Evolutionary conservation across 2,329 filamentous ascomycete genomes (phyloP).

Genomic region (Ceratocystis albifundus): DNA sequence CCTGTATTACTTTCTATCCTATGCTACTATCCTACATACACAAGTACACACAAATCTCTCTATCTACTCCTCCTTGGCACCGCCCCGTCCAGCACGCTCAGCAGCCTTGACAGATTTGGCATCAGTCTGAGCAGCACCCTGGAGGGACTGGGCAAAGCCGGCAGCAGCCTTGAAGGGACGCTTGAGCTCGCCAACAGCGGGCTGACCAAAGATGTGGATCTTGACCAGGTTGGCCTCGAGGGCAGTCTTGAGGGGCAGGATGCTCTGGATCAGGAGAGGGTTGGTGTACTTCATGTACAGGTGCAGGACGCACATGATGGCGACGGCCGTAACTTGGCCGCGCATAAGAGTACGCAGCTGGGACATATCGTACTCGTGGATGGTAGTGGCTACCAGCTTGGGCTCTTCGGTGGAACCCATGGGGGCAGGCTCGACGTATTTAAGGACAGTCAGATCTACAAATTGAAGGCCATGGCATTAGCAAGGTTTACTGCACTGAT

Average conservation of each 20-base stretch:
- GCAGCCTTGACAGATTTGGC: conserved; percentile 75
- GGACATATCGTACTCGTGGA: conserved; percentile 83
- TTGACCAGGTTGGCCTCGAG: conserved; percentile 94
- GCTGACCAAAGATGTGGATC: conserved; percentile 81
- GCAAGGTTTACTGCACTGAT: not conserved
- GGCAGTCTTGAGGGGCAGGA: conserved; percentile 92
- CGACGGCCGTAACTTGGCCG: conserved; percentile 86
- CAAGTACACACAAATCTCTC: not conserved
- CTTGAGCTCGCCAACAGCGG: conserved; percentile 82
- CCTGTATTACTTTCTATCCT: conserved; percentile 14
- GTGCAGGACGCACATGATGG: conserved; percentile 98
- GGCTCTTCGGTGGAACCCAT: conserved; percentile 90
- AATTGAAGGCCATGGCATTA: conserved; percentile 16
- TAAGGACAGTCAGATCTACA: conserved; percentile 86
- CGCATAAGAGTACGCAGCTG: conserved; percentile 79
- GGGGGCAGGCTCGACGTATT: conserved; percentile 92
- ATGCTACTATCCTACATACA: conserved; percentile 14
- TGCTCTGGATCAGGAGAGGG: conserved; percentile 94
- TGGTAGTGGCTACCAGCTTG: conserved; percentile 91
- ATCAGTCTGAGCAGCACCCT: conserved; percentile 72
- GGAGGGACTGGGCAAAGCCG: conserved; percentile 71
- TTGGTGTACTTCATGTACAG: conserved; percentile 99
- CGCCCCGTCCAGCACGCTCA: conserved; percentile 61
- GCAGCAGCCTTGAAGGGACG: conserved; percentile 82
- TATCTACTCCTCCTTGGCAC: conserved; percentile 60